These are phyloP conservation scores for Solanum aculeatissimum DNA, from an alignment of 305 asterid genomes.

Conservation along the genomic window DNA sequence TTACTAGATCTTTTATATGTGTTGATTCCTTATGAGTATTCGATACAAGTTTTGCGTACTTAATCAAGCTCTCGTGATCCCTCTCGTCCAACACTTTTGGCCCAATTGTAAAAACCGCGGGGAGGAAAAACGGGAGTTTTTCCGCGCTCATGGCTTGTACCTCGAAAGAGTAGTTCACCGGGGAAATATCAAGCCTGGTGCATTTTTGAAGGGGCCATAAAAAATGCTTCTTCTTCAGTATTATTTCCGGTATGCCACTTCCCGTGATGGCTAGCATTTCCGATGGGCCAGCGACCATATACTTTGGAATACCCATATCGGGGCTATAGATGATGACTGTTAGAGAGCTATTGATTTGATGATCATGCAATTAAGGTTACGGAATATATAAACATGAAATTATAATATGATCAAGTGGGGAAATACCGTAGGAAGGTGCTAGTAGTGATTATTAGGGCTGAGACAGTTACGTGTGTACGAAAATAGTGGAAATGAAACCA, in stretches of 20 bases:
- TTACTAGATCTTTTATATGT: not conserved
- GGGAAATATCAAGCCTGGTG: not conserved
- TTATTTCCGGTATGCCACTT: not conserved
- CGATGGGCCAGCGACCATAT: not conserved
- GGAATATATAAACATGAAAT: not conserved
- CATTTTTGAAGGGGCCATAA: not conserved
- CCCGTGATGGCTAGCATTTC: not conserved
- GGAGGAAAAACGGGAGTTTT: constrained; percentile 5
- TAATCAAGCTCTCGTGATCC: not conserved
- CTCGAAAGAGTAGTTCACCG: constrained; percentile 3
- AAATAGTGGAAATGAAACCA: not conserved
- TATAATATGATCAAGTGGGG: not conserved
- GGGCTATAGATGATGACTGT: not conserved
- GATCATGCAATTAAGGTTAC: not conserved
- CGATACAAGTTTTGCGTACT: constrained; percentile 2
- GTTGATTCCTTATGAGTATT: not conserved
- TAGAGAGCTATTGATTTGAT: not conserved
- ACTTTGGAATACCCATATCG: not conserved
- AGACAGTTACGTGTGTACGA: not conserved
- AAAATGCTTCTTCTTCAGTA: not conserved
- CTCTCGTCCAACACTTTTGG: not conserved
- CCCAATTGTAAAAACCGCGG: constrained; percentile 5
- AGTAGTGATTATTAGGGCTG: not conserved
- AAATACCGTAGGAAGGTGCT: not conserved
- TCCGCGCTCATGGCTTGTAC: constrained; percentile 11